Evolutionary conservation across 2,329 filamentous ascomycete species (phyloP).

Genomic region (Xylaria sp.): DNA sequence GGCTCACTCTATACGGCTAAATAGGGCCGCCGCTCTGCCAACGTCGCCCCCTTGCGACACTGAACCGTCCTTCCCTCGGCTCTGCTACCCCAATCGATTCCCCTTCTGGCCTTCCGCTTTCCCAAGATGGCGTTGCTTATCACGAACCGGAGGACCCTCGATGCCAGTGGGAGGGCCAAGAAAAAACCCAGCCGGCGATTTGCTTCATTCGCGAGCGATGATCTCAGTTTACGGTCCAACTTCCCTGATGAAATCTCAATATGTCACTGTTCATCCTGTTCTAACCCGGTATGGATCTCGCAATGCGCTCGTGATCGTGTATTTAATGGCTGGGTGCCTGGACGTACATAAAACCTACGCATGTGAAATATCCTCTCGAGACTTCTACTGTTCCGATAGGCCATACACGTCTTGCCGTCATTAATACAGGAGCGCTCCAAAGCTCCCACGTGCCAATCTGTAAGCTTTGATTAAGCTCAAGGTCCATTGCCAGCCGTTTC

Average conservation of each 20-base stretch:
- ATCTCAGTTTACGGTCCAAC: slow-evolving; percentile 21
- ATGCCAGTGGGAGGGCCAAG: slow-evolving; percentile 22
- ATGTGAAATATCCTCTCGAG: slow-evolving; percentile 15
- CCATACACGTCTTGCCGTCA: background rate
- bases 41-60: slow-evolving; percentile 30
- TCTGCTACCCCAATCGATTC: slow-evolving; percentile 28
- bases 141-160: slow-evolving; percentile 19
- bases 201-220: slow-evolving; percentile 23
- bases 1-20: slow-evolving; percentile 38
- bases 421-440: slow-evolving; percentile 1
- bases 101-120: slow-evolving; percentile 30
- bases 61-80: slow-evolving; percentile 24
- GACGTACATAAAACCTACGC: slow-evolving; percentile 9
- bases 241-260: slow-evolving; percentile 7
- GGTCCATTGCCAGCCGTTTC: no score
- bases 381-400: slow-evolving; percentile 16
- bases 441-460: slow-evolving; percentile 15
- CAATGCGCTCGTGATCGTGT: slow-evolving; percentile 15
- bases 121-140: slow-evolving; percentile 30
- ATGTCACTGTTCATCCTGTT: slow-evolving; percentile 16
- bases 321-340: slow-evolving; percentile 23
- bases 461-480: slow-evolving; percentile 10
- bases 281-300: slow-evolving; percentile 14
- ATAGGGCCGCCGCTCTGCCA: slow-evolving; percentile 26
- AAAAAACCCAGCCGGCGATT: slow-evolving; percentile 18